These are phyloP conservation scores for Alternaria sp. DNA, from an alignment of 2,329 filamentous ascomycete genomes.

Conservation along the genomic window DNA sequence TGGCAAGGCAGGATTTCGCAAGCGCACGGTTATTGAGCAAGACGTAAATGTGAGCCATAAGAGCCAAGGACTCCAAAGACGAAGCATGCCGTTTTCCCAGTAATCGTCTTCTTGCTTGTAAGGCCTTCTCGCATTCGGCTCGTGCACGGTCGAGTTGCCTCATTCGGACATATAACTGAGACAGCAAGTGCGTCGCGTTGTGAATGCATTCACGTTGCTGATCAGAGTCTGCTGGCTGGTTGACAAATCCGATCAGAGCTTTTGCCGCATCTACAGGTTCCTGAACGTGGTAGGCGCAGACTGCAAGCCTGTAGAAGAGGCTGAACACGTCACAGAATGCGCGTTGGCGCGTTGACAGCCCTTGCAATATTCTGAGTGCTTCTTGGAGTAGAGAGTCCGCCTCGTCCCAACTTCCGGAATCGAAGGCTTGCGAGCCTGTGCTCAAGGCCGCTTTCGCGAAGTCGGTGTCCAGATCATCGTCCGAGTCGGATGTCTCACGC, in stretches of 20 bases:
- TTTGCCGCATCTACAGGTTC: conserved; percentile 24
- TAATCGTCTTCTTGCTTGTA: conserved; percentile 32
- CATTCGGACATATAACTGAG: conserved; percentile 30
- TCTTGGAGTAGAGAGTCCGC: conserved; percentile 36
- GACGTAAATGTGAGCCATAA: conserved; percentile 37
- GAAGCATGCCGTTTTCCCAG: conserved; percentile 33
- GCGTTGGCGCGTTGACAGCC: conserved; percentile 23
- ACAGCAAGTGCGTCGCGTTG: conserved; percentile 33
- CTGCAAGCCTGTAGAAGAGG: conserved; percentile 36
- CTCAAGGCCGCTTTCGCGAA: conserved; percentile 34
- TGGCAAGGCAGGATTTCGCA: conserved; percentile 29
- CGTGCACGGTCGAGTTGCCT: conserved; percentile 29
- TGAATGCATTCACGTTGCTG: conserved; percentile 20
- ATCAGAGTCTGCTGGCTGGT: conserved; percentile 21
- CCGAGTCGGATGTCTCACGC: conserved; percentile 16
- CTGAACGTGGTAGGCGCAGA: conserved; percentile 34
- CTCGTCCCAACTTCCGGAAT: conserved; percentile 27
- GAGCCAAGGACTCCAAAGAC: conserved; percentile 34
- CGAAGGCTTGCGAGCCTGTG: conserved; percentile 31
- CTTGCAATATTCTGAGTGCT: conserved; percentile 30
- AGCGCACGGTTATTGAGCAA: conserved; percentile 26
- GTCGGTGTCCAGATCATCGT: conserved; percentile 36
- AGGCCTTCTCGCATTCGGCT: conserved; percentile 32
- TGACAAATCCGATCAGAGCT: conserved; percentile 26
- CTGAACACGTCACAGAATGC: conserved; percentile 30